These are phyloP conservation scores for Entomortierella beljakovae DNA, from an alignment of 192 early-diverging fungal species.

Conservation along the genomic window DNA sequence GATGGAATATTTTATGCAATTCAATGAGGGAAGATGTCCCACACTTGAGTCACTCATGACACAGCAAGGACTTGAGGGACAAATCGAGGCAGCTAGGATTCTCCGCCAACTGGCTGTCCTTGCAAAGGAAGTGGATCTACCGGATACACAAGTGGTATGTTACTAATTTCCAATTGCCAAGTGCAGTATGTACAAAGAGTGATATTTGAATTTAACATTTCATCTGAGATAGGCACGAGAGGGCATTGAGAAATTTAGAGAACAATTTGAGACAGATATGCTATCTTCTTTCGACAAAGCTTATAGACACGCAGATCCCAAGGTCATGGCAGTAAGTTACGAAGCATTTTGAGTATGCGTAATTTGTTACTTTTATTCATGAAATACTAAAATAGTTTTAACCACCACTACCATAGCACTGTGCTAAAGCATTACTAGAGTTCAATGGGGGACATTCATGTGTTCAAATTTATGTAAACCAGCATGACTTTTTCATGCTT, in stretches of 20 bases:
- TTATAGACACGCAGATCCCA: constrained; percentile 78
- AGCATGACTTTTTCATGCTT: constrained; percentile 96
- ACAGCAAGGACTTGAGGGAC: constrained; percentile 83
- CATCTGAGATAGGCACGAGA: constrained; percentile 85
- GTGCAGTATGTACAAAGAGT: no score
- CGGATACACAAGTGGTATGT: constrained; percentile 71
- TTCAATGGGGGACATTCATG: constrained; percentile 98
- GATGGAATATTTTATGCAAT: constrained; percentile 93
- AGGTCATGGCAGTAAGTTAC: constrained; percentile 77
- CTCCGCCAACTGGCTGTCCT: constrained; percentile 87
- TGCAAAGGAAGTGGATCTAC: constrained; percentile 82
- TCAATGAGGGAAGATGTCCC: constrained; percentile 79
- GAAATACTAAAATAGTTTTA: background rate
- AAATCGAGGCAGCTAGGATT: constrained; percentile 89
- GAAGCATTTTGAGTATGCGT: no score
- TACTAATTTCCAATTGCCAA: no score
- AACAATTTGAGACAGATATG: constrained; percentile 91
- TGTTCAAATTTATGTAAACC: constrained; percentile 95
- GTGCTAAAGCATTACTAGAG: constrained; percentile 87
- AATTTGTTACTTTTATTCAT: no score
- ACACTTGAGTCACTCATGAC: constrained; percentile 81
- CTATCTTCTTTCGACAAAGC: constrained; percentile 90
- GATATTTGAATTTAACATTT: no score
- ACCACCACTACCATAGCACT: constrained; percentile 67
- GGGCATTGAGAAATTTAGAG: constrained; percentile 93